Base-by-base conservation (phyloP, 2,329 filamentous ascomycete species). In the Achaetomium macrosporum region DNA sequence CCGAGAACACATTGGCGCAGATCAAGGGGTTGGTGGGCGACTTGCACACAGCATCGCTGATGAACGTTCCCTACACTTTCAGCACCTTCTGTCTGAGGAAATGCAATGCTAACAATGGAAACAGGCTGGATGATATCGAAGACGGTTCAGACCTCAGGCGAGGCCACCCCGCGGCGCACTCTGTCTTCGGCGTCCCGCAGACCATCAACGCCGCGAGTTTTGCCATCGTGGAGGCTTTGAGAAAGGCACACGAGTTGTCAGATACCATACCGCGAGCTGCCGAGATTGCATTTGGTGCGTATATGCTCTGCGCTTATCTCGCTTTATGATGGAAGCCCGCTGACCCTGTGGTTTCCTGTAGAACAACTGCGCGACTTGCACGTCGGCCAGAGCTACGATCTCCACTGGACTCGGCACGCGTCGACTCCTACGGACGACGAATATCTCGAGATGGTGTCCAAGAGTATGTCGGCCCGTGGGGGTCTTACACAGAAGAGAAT, bases 131-230 rank as follows among this genome's bases (percentile, higher is more conserved):
- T 13, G 46, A 53, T 16, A 49, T 53, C n/a, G 40, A 53, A 20
- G 51, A 53, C 20, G 55, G 53, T 17, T 90, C 87, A 1, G 71
- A 82, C 56, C 76, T 93, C 29, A 83, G 89, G 36, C 79, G 89
- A 39, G 88, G 89, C 39, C 76, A 88, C 36, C 89, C 89, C 9
- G 88, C 91, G 25, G 86, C 89, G 4, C 87, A 95, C 69, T 82
- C 76, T 65, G 88, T 95, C 60, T 95, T 90, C 64, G 89, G 89
- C 55, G 83, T 84, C 2, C 83, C 88, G 5, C 89, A 95, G 69
- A 92, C 88, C 36, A 91, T 95, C 70, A 95, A 95, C 69, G 85
- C 84, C 39, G 88, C 88, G 54, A 93, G 93, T 69, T 93, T 92
- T 69, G 81, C 90, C 52, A 92, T 92, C 73, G 91, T 93, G 67